Percentiles rank a stretch among this genome's conserved stretches.
These are phyloP conservation scores for Clavispora santaluciae DNA, from an alignment of 805 yeast genomes.

Conservation along the genomic window DNA sequence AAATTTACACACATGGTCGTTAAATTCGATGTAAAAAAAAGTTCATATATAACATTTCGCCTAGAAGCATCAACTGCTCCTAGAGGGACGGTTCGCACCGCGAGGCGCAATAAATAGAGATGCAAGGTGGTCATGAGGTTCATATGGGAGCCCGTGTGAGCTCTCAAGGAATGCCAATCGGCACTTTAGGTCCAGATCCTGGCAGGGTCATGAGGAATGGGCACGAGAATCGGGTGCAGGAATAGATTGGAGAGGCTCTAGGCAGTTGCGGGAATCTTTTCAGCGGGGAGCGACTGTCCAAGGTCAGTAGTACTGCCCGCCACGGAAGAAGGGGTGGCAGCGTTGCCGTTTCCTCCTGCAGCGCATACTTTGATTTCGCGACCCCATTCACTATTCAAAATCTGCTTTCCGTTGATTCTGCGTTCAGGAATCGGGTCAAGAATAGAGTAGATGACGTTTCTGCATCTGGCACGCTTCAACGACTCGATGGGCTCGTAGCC, in stretches of 20 bases:
- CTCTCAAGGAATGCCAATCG: background rate
- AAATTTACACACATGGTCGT: background rate
- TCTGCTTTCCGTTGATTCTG: constrained; percentile 83
- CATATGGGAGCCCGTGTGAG: background rate
- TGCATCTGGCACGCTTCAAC: constrained; percentile 79
- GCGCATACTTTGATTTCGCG: constrained; percentile 78
- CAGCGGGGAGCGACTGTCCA: background rate
- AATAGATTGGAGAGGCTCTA: too few relatives aligned
- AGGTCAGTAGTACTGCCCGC: background rate
- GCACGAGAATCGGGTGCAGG: background rate
- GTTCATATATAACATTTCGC: background rate
- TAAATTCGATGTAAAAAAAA: background rate
- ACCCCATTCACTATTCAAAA: constrained; percentile 93
- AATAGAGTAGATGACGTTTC: constrained; percentile 89
- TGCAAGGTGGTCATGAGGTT: background rate
- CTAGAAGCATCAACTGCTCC: too few relatives aligned
- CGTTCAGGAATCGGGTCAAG: constrained; percentile 87
- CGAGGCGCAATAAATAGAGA: background rate
- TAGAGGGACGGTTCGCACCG: too few relatives aligned
- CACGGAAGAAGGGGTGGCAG: background rate
- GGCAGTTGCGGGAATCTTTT: background rate
- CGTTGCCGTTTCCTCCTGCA: constrained; percentile 46
- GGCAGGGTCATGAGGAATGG: background rate
- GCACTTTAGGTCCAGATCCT: background rate
- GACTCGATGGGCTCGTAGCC: constrained; percentile 92